Evolutionary conservation across 2,329 filamentous ascomycete genomes (phyloP).

Genomic region (Paraphaeosphaeria minitans): DNA sequence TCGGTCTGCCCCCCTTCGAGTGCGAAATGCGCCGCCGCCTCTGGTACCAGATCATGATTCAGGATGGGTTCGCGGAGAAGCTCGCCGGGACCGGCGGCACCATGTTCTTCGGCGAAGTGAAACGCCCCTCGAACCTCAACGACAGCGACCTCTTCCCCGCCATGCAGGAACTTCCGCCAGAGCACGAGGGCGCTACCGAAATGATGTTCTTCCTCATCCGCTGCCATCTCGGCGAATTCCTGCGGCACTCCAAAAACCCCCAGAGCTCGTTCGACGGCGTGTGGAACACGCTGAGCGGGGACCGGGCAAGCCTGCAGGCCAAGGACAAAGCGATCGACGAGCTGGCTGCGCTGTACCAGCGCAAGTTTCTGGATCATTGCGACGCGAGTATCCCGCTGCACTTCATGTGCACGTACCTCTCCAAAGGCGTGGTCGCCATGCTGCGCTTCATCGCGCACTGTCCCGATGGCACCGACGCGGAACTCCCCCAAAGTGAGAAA

Average conservation of each 20-base stretch:
- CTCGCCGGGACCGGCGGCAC: conserved; percentile 55
- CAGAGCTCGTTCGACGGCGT: conserved; percentile 29
- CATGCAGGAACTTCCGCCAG: conserved; percentile 51
- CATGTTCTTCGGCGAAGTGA: conserved; percentile 55
- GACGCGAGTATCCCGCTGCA: conserved; percentile 48
- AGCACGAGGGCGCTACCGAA: conserved; percentile 52
- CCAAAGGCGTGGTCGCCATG: conserved; percentile 49
- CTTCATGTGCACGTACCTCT: conserved; percentile 53
- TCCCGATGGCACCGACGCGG: conserved; percentile 41
- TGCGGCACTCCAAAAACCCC: conserved; percentile 27
- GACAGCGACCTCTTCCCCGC: conserved; percentile 54
- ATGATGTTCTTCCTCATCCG: conserved; percentile 57
- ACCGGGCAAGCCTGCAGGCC: conserved; percentile 21
- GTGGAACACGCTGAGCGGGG: conserved; percentile 29
- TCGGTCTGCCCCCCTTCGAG: conserved; percentile 62
- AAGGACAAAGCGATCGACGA: conserved; percentile 46
- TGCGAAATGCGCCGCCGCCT: conserved; percentile 60
- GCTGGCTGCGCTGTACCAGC: conserved; percentile 49
- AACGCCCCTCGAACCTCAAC: conserved; percentile 59
- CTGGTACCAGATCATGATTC: conserved; percentile 67
- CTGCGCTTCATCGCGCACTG: conserved; percentile 54
- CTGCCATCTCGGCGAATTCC: conserved; percentile 50
- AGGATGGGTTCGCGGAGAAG: conserved; percentile 62
- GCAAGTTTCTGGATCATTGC: conserved; percentile 48
- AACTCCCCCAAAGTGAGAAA: conserved; percentile 41